These are phyloP conservation scores for Arthrobotrys entomopaga DNA, from an alignment of 2,329 filamentous ascomycete genomes.

Conservation along the genomic window DNA sequence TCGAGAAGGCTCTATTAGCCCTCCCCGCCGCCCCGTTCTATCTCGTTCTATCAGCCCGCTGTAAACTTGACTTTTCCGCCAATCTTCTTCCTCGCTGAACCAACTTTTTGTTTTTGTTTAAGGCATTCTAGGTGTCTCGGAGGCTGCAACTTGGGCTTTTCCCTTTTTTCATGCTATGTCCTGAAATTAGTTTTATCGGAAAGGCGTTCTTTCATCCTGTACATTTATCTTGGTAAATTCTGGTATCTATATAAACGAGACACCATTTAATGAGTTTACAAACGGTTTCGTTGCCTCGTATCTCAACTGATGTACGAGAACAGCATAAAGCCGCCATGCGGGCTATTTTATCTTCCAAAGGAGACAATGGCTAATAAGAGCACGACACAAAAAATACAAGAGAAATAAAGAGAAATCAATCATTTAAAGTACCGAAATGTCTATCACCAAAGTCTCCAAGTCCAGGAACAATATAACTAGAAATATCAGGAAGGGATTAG, in stretches of 20 bases:
- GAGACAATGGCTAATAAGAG: not conserved
- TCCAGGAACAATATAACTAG: slow-evolving; percentile 92
- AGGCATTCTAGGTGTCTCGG: slow-evolving; percentile 28
- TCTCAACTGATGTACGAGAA: too few species aligned
- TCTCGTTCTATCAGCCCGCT: slow-evolving; percentile 31
- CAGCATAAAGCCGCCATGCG: too few species aligned
- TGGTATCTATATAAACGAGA: not conserved
- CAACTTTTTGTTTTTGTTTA: slow-evolving; percentile 11
- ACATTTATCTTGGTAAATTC: slow-evolving; percentile 25
- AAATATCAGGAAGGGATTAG: slow-evolving; percentile 61
- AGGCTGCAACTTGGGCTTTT: slow-evolving; percentile 7
- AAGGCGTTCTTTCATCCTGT: slow-evolving; percentile 21
- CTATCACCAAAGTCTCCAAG: slow-evolving; percentile 95
- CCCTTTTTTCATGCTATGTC: not conserved
- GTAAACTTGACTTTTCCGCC: not conserved
- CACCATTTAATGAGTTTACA: too few species aligned
- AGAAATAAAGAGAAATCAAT: slow-evolving; percentile 8
- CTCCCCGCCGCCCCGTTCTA: slow-evolving; percentile 13
- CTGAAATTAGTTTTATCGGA: not conserved
- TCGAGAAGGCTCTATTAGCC: not conserved
- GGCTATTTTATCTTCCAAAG: not conserved
- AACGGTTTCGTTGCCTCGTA: too few species aligned
- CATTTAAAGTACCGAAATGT: slow-evolving; percentile 79
- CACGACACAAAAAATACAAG: not conserved
- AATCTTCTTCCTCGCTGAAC: not conserved